Percentiles rank a stretch among this genome's conserved stretches.
phyloP scores from a whole-genome alignment of 331 rosid species.

The Rhamnella rubrinervis region DNA sequence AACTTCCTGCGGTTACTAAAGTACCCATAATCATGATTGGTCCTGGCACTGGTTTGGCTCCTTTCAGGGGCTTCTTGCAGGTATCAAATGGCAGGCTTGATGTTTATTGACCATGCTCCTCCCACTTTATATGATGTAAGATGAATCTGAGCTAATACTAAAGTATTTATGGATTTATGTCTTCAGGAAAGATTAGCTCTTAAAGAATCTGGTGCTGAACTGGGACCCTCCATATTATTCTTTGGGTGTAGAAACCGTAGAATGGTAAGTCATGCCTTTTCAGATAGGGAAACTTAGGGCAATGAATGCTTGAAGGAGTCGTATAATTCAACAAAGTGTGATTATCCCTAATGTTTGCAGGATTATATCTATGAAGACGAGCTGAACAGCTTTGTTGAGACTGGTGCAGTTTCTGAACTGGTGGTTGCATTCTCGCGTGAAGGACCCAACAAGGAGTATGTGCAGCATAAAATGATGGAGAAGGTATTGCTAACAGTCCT shows the following conservation, averaged over 20 bases:
- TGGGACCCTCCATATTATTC: constrained; percentile 76
- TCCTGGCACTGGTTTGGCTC: constrained; percentile 99
- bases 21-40: constrained; percentile 95
- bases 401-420: constrained; percentile 80
- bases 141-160: not conserved
- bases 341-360: constrained; percentile 32
- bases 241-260: constrained; percentile 93
- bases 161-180: constrained; percentile 19
- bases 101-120: constrained; percentile 14
- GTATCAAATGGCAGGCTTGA: constrained; percentile 40
- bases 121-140: not conserved
- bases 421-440: constrained; percentile 91
- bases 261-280: constrained; percentile 51
- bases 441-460: constrained; percentile 87
- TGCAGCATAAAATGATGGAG: constrained; percentile 88
- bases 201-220: constrained; percentile 71
- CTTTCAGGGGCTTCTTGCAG: constrained; percentile 99
- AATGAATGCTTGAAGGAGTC: not conserved
- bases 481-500: constrained; percentile 46
- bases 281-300: constrained; percentile 6
- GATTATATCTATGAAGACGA: constrained; percentile 93
- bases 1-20: constrained; percentile 72
- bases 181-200: constrained; percentile 87
- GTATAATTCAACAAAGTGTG: not conserved
- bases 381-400: constrained; percentile 59